phyloP scores from a whole-genome alignment of 2,329 filamentous ascomycete species.

The Alternaria dauci region DNA sequence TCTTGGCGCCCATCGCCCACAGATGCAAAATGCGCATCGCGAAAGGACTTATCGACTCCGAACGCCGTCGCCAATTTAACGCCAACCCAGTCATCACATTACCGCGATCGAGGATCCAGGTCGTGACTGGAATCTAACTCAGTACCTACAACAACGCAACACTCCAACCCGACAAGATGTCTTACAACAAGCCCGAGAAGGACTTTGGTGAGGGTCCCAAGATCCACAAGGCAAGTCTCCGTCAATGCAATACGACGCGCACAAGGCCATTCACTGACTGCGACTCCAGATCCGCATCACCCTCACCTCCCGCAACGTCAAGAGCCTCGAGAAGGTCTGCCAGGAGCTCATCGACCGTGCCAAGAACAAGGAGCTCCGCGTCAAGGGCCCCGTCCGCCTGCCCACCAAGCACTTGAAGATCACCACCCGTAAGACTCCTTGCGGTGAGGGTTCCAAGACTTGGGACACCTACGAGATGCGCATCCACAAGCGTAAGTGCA shows the following conservation, averaged over 20 bases:
- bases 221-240: slow-evolving; percentile 72
- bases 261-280: background rate
- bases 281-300: slow-evolving; percentile 82
- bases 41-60: slow-evolving; percentile 32
- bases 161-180: slow-evolving; percentile 41
- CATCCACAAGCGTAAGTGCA: slow-evolving; percentile 85
- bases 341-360: slow-evolving; percentile 97
- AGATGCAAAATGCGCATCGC: slow-evolving; percentile 22
- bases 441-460: slow-evolving; percentile 99
- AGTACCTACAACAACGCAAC: slow-evolving; percentile 29
- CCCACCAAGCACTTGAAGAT: slow-evolving; percentile 97
- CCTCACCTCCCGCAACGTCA: slow-evolving; percentile 92
- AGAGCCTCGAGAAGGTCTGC: slow-evolving; percentile 89
- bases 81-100: slow-evolving; percentile 62
- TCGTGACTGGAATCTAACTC: slow-evolving; percentile 55
- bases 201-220: slow-evolving; percentile 90
- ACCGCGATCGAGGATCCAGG: slow-evolving; percentile 58
- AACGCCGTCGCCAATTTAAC: slow-evolving; percentile 39
- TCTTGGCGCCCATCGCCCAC: slow-evolving; percentile 25
- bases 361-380: slow-evolving; percentile 96
- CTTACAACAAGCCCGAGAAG: slow-evolving; percentile 85
- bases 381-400: slow-evolving; percentile 98
- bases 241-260: background rate
- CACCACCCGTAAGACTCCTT: slow-evolving; percentile 98
- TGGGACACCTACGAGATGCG: slow-evolving; percentile 99